phyloP scores from a whole-genome alignment of 176 grass and related monocot genomes.

The Carex kokanica region DNA sequence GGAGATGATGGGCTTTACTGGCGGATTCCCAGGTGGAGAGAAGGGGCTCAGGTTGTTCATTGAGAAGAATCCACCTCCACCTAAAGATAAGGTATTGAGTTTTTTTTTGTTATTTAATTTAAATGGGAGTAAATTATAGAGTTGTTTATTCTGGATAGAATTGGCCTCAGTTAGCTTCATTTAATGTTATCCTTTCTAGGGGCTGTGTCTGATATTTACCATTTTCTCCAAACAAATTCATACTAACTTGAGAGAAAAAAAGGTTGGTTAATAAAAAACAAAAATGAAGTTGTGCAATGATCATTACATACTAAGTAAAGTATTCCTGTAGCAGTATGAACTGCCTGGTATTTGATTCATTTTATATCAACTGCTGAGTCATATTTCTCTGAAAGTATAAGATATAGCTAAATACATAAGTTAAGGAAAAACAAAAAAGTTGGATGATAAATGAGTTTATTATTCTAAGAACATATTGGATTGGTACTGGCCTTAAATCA shows the following conservation, averaged over 20 bases:
- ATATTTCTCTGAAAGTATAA: not conserved
- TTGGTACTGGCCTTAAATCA: not conserved
- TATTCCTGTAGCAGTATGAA: not conserved
- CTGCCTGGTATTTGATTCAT: not conserved
- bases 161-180: not conserved
- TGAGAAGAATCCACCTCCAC: conserved; percentile 61
- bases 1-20: conserved; percentile 78
- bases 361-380: not conserved
- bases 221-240: not conserved
- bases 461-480: not conserved
- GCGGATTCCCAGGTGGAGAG: conserved; percentile 89
- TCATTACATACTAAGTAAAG: not conserved
- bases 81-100: conserved; percentile 19
- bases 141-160: not conserved
- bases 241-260: not conserved
- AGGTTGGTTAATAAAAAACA: not conserved
- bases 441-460: not conserved
- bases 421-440: not conserved
- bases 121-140: not conserved
- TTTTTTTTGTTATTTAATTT: not conserved
- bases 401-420: not conserved
- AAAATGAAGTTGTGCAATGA: not conserved
- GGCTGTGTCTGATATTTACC: not conserved
- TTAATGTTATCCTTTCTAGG: not conserved
- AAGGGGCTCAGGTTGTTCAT: conserved; percentile 67